Conservation (phyloP, 2,329 filamentous ascomycete species). For the Ceratocystis diversiconidia region DNA sequence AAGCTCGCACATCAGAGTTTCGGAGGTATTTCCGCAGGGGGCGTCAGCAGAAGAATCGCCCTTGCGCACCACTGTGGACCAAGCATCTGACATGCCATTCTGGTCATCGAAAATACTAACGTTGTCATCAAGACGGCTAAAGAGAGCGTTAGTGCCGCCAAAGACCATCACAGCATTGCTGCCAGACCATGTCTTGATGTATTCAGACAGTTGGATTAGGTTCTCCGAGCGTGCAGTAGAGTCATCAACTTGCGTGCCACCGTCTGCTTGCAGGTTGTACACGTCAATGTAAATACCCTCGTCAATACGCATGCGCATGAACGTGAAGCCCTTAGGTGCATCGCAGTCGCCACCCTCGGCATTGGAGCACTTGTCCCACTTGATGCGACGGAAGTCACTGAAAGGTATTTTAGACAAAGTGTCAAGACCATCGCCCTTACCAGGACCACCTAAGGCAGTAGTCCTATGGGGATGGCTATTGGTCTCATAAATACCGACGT, state of each 20-base stretch:
- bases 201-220: slow-evolving; percentile 42
- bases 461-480: slow-evolving; percentile 47
- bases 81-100: slow-evolving; percentile 42
- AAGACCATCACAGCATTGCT: slow-evolving; percentile 50
- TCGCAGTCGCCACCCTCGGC: slow-evolving; percentile 45
- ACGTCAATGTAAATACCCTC: slow-evolving; percentile 40
- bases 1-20: slow-evolving; percentile 42
- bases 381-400: slow-evolving; percentile 36
- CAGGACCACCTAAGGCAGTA: slow-evolving; percentile 47
- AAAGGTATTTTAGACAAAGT: slow-evolving; percentile 45
- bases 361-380: slow-evolving; percentile 27
- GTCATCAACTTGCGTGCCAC: slow-evolving; percentile 41
- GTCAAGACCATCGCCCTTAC: slow-evolving; percentile 50
- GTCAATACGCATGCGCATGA: slow-evolving; percentile 43
- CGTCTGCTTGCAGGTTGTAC: slow-evolving; percentile 55
- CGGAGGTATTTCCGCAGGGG: slow-evolving; percentile 43
- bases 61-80: slow-evolving; percentile 40
- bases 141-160: slow-evolving; percentile 52
- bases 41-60: slow-evolving; percentile 33
- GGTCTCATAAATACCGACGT: slow-evolving; percentile 46
- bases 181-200: slow-evolving; percentile 40
- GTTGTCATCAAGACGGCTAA: slow-evolving; percentile 45
- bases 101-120: slow-evolving; percentile 35
- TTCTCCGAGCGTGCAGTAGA: slow-evolving; percentile 42
- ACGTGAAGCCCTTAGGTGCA: slow-evolving; percentile 56